phyloP scores from a whole-genome alignment of 768 basidiomycete genomes.

The Agaricus sinodeliciosus region DNA sequence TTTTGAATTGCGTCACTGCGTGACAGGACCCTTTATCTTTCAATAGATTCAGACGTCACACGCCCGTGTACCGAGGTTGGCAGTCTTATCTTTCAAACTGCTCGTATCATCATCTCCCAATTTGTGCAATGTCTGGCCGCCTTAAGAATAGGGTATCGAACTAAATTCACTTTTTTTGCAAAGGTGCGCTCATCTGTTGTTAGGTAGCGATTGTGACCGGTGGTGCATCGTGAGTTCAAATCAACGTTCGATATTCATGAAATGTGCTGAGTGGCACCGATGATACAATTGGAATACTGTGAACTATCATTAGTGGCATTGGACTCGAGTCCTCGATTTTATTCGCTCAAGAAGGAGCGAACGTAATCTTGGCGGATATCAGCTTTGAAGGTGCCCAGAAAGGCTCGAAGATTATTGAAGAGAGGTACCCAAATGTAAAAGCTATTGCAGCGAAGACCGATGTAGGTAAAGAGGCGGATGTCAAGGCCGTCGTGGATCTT shows the following conservation, averaged over 20 bases:
- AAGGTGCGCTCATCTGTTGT: conserved; percentile 4
- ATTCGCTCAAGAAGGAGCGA: conserved; percentile 93
- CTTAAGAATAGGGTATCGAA: conserved; percentile 55
- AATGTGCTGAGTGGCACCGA: conserved; percentile 12
- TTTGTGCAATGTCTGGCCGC: conserved; percentile 49
- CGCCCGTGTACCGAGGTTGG: neutral
- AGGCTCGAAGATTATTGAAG: conserved; percentile 52
- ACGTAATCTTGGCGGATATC: conserved; percentile 84
- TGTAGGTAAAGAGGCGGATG: conserved; percentile 82
- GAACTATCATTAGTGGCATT: conserved; percentile 63
- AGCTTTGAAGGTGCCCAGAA: conserved; percentile 70
- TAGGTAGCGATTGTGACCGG: conserved; percentile 82
- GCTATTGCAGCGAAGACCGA: conserved; percentile 72
- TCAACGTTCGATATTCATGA: conserved; percentile 5
- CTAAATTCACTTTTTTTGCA: neutral
- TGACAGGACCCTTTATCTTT: no score
- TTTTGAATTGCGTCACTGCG: no score
- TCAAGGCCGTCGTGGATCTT: conserved; percentile 74
- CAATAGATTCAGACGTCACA: neutral
- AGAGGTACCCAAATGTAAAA: conserved; percentile 64
- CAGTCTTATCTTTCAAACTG: conserved; percentile 7
- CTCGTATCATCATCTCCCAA: conserved; percentile 1
- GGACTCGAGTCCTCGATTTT: conserved; percentile 93
- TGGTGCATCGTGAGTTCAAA: conserved; percentile 69
- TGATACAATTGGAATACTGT: conserved; percentile 7